Conservation (phyloP, 768 basidiomycete species). For the Macrolepiota fuliginosa region DNA sequence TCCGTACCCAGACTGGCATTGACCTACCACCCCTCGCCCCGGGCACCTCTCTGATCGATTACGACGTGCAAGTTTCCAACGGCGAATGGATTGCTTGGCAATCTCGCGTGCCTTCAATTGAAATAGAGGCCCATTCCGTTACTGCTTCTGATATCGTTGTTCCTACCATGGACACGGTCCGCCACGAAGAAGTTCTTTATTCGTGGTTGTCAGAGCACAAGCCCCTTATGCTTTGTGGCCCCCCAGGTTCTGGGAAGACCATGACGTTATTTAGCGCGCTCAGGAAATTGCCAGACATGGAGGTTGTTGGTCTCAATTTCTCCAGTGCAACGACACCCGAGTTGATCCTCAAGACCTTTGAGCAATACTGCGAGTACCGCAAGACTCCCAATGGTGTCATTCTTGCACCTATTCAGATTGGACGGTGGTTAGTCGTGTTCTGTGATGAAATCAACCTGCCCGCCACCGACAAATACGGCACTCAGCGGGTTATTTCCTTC, state of each 20-base stretch:
- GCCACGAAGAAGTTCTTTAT: slow-evolving; percentile 97
- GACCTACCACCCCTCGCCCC: slow-evolving; percentile 77
- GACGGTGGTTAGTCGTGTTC: slow-evolving; percentile 99
- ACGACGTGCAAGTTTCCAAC: slow-evolving; percentile 82
- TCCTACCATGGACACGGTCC: slow-evolving; percentile 96
- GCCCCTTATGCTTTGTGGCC: slow-evolving; percentile 96
- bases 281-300: slow-evolving; percentile 97
- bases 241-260: slow-evolving; percentile 99
- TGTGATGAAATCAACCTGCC: slow-evolving; percentile 99
- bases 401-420: slow-evolving; percentile 90
- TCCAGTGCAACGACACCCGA: slow-evolving; percentile 99
- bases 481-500: slow-evolving; percentile 98
- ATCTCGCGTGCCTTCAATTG: slow-evolving; percentile 87
- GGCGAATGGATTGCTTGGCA: slow-evolving; percentile 95
- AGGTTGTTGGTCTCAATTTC: slow-evolving; percentile 98
- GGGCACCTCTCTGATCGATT: slow-evolving; percentile 90
- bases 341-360: slow-evolving; percentile 97
- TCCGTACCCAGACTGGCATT: slow-evolving; percentile 82
- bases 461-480: slow-evolving; percentile 96
- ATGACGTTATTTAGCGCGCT: slow-evolving; percentile 99
- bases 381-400: slow-evolving; percentile 99
- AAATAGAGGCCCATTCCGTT: slow-evolving; percentile 95
- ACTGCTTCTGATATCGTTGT: slow-evolving; percentile 97
- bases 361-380: slow-evolving; percentile 98
- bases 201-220: slow-evolving; percentile 99